Evolutionary conservation across 345 rosid species (phyloP), one percentile per base, ranked within the genome.

Genomic region (Geranium rotundifolium): DNA sequence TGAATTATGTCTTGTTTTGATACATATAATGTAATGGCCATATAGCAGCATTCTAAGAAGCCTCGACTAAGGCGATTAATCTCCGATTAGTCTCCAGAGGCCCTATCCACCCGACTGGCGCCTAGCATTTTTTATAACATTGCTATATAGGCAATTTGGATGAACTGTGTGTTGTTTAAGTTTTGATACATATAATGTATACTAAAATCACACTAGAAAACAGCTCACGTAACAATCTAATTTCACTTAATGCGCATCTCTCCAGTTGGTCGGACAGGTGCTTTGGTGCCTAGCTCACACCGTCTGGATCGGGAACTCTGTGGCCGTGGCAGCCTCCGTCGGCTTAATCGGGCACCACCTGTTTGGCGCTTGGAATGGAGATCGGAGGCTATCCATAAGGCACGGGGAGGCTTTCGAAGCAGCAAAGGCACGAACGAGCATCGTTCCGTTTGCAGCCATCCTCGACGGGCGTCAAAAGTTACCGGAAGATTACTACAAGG

Each of bases 321-420:
- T 70, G 2, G 37, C 69, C 0, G 59, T 65, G 50, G 69, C 69
- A 0, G 73, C 73, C 12, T 70, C 73, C 0, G 65, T 56, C 0
- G 73, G 73, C 17, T 65, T 70, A 17, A 65, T 70, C 0, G 73
- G 73, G 54, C 73, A 70, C 60, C 73, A 70, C 60, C 65, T 70
- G 20, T 70, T 70, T 41, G 73, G 73, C 4, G 73, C 57, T n/a
- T 70, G 73, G 73, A 70, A 70, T 3, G 73, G 73, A 55, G 73
- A 70, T 31, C 31, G 73, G 57, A 65, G 73, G 37, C 41, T 70
- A 29, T 61, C 69, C 29, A 59, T 70, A 12, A 23, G 69, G 27
- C 65, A 70, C 16, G 73, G 73, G 2, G 73, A 70, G 64, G 69
- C 62, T 15, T 70, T 70, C 29, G 73, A 70, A 23, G 46, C 20